These are phyloP conservation scores for Colletotrichum destructivum DNA, from an alignment of 2,329 filamentous ascomycete species.

Conservation along the genomic window DNA sequence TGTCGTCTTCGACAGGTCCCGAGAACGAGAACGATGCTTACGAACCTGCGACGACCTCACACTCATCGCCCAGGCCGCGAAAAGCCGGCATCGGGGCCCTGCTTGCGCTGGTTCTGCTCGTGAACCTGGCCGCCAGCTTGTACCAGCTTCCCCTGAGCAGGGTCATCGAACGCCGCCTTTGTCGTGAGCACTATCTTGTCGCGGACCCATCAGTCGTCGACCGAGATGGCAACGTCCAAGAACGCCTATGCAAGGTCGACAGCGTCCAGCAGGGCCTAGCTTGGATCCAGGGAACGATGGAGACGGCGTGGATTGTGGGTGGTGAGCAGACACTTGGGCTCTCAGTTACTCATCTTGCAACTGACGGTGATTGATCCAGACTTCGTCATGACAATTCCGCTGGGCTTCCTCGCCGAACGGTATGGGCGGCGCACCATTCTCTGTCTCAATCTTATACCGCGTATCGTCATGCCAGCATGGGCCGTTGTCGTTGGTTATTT, in stretches of 20 bases:
- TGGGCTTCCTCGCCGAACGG: constrained; percentile 61
- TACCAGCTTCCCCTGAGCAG: constrained; percentile 64
- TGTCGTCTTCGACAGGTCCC: background rate
- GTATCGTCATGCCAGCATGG: constrained; percentile 58
- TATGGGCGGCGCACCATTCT: constrained; percentile 59
- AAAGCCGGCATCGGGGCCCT: constrained; percentile 48
- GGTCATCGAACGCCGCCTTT: constrained; percentile 64
- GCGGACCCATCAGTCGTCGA: constrained; percentile 53
- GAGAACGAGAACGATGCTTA: background rate
- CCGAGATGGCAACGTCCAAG: constrained; percentile 59
- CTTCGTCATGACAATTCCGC: constrained; percentile 64
- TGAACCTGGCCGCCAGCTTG: constrained; percentile 64
- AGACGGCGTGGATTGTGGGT: constrained; percentile 65
- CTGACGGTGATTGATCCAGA: constrained; percentile 50
- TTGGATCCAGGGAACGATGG: constrained; percentile 66
- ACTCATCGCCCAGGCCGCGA: background rate
- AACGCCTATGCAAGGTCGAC: constrained; percentile 69
- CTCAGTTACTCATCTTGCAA: background rate
- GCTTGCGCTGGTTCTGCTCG: constrained; percentile 59
- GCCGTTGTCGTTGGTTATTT: constrained; percentile 57
- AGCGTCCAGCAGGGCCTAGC: constrained; percentile 66
- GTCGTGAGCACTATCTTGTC: constrained; percentile 63
- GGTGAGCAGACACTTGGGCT: constrained; percentile 48
- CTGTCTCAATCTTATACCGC: constrained; percentile 60
- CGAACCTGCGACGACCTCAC: background rate